Evolutionary conservation across 192 early-diverging fungal species (phyloP).

Genomic region (Radiomyces spectabilis): DNA sequence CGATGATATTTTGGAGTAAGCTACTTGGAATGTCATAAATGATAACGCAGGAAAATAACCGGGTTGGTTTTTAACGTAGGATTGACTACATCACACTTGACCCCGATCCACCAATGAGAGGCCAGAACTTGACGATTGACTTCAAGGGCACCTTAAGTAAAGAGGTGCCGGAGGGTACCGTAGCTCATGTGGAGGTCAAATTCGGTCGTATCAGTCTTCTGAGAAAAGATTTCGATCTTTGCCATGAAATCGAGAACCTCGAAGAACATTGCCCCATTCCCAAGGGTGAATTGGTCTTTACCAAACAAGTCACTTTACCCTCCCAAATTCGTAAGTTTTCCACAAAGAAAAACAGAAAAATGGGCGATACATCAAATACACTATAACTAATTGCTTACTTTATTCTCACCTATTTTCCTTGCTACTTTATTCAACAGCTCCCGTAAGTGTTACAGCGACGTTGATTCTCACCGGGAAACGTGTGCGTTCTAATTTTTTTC

Average conservation of each 20-base stretch:
- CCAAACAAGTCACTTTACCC: constrained; percentile 38
- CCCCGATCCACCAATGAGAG: constrained; percentile 45
- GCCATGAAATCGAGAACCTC: constrained; percentile 37
- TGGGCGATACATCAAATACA: too few species aligned
- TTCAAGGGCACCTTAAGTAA: constrained; percentile 33
- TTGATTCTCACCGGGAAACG: background rate
- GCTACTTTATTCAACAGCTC: background rate
- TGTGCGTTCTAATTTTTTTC: background rate
- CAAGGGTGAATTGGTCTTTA: constrained; percentile 30
- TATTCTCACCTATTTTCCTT: constrained; percentile 2
- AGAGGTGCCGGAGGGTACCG: constrained; percentile 34
- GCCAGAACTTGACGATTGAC: constrained; percentile 33
- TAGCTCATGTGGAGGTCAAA: constrained; percentile 38
- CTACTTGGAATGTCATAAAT: too few species aligned
- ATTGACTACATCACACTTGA: constrained; percentile 34
- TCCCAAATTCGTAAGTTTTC: constrained; percentile 48
- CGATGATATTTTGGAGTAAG: constrained; percentile 25
- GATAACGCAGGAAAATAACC: background rate
- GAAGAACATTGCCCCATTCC: constrained; percentile 41
- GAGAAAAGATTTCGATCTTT: constrained; percentile 41
- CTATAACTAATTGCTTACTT: background rate
- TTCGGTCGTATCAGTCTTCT: constrained; percentile 38
- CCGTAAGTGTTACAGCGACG: background rate
- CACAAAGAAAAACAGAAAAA: background rate
- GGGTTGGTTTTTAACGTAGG: background rate